Percentiles rank a stretch among this genome's conserved stretches.
Conservation (phyloP, 208 protist genomes). For the Angomonas ambiguus region DNA sequence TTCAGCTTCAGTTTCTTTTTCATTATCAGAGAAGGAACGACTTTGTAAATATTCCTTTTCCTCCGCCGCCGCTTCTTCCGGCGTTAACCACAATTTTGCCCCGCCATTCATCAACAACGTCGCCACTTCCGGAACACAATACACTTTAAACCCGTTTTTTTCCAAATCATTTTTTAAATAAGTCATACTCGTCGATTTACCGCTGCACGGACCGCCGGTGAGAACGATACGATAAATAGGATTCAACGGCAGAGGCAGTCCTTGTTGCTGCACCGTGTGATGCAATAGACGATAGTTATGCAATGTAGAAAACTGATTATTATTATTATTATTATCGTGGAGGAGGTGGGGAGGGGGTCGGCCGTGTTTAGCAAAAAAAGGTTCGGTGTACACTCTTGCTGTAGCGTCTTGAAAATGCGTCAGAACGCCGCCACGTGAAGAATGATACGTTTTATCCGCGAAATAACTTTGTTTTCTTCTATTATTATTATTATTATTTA, state of each 20-base stretch:
- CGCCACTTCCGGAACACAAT: conserved; percentile 47
- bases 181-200: conserved; percentile 34
- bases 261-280: neutral
- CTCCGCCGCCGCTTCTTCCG: conserved; percentile 13
- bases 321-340: conserved; percentile 2
- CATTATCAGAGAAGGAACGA: too few species aligned
- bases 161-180: conserved; percentile 26
- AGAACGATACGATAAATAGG: conserved; percentile 45
- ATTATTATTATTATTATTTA: neutral
- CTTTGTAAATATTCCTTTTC: conserved; percentile 14
- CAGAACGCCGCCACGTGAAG: conserved; percentile 12
- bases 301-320: too few species aligned
- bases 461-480: neutral
- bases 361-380: conserved; percentile 8
- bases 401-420: conserved; percentile 17
- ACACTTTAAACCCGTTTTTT: conserved; percentile 28
- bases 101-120: conserved; percentile 40
- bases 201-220: conserved; percentile 54
- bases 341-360: neutral
- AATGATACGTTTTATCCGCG: conserved; percentile 10
- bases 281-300: too few species aligned
- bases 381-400: conserved; percentile 8
- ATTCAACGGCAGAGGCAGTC: conserved; percentile 18
- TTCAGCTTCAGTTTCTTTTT: conserved; percentile 15
- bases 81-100: conserved; percentile 24